A percentile compares a stretch with the other conserved stretches of the same genome.
phyloP scores from a whole-genome alignment of 2,329 filamentous ascomycete species.

The Aspergillus fijiensis region DNA sequence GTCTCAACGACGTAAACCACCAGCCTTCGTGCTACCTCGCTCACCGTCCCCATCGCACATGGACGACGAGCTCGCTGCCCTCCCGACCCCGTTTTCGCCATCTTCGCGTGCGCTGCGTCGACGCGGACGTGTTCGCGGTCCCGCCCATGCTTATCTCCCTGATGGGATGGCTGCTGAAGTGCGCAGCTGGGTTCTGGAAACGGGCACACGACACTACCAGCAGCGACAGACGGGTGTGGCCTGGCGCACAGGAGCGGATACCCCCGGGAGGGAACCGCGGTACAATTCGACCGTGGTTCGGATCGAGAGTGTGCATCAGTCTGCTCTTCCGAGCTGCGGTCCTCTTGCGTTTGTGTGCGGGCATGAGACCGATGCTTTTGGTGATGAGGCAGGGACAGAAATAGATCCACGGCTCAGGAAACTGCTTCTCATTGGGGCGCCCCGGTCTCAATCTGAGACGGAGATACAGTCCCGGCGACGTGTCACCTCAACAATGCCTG shows the following conservation, averaged over 20 bases:
- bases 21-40: conserved; percentile 39
- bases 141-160: conserved; percentile 30
- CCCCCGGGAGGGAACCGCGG: neutral
- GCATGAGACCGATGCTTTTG: conserved; percentile 1
- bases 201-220: conserved; percentile 33
- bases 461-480: conserved; percentile 3
- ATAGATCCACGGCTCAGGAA: conserved; percentile 9
- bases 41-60: conserved; percentile 33
- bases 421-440: conserved; percentile 31
- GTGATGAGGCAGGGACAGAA: neutral
- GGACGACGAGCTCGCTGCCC: conserved; percentile 17
- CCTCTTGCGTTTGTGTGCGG: conserved; percentile 27
- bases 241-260: neutral
- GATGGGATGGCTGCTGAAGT: conserved; percentile 44
- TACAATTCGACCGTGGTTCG: conserved; percentile 24
- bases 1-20: conserved; percentile 12
- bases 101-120: conserved; percentile 32
- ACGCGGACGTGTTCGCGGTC: conserved; percentile 27
- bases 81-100: conserved; percentile 38
- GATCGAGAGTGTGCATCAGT: conserved; percentile 18
- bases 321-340: conserved; percentile 25
- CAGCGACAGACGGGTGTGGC: neutral
- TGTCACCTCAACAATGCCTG: neutral
- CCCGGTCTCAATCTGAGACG: conserved; percentile 17
- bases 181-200: conserved; percentile 44